Percentiles rank a stretch among this genome's conserved stretches.
phyloP scores from a whole-genome alignment of 2,329 filamentous ascomycete genomes.

The Stagonosporopsis vannaccii region DNA sequence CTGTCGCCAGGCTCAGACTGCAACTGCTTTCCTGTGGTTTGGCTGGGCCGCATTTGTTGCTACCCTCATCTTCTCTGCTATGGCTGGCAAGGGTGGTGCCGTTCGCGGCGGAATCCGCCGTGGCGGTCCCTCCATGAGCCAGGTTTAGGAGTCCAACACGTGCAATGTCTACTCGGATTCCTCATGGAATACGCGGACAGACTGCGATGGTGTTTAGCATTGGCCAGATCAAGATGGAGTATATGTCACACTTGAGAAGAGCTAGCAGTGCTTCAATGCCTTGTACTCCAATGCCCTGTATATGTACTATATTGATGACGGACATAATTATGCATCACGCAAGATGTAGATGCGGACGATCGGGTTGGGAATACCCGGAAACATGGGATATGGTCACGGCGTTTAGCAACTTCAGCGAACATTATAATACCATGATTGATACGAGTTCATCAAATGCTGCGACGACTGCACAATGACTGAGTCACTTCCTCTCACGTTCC shows the following conservation, averaged over 20 bases:
- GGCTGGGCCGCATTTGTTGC: constrained; percentile 69
- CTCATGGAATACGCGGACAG: constrained; percentile 38
- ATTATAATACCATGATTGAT: constrained; percentile 17
- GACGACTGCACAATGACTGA: too few relatives aligned
- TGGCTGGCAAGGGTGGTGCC: constrained; percentile 59
- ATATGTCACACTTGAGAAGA: background rate
- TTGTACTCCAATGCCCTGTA: constrained; percentile 6
- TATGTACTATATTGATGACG: constrained; percentile 20
- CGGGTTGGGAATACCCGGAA: constrained; percentile 6
- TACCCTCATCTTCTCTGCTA: constrained; percentile 62
- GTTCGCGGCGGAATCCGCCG: constrained; percentile 58
- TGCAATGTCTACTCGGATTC: constrained; percentile 34
- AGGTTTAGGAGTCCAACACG: constrained; percentile 55
- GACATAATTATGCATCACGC: constrained; percentile 12
- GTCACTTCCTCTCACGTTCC: too few relatives aligned
- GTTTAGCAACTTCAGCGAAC: constrained; percentile 2
- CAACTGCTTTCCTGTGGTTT: constrained; percentile 81
- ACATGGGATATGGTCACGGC: background rate
- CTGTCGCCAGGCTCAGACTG: constrained; percentile 78
- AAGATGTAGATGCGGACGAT: constrained; percentile 3
- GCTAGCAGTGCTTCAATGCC: background rate
- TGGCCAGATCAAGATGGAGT: background rate
- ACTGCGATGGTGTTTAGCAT: constrained; percentile 20
- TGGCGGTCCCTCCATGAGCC: constrained; percentile 61
- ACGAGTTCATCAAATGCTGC: constrained; percentile 8